These are phyloP conservation scores for Populus euphratica DNA, from an alignment of 345 rosid genomes.

Conservation along the genomic window DNA sequence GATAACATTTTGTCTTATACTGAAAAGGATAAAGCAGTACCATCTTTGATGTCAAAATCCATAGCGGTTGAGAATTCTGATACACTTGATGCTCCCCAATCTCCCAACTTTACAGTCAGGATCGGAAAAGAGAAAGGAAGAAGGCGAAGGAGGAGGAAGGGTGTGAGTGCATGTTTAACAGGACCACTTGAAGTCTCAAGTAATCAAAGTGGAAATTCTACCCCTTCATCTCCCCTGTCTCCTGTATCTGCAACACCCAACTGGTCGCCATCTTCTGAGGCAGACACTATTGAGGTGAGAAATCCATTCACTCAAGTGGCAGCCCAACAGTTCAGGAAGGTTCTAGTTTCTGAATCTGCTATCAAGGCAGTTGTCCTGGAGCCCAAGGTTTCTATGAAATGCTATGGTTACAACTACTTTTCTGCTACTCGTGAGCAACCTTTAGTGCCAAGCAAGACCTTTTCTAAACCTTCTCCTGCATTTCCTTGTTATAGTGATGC, in stretches of 20 bases:
- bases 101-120: constrained; percentile 50
- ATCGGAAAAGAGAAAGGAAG: constrained; percentile 63
- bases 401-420: constrained; percentile 6
- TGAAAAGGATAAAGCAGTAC: constrained; percentile 11
- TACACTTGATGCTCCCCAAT: constrained; percentile 37
- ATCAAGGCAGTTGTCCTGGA: constrained; percentile 13
- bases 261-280: constrained; percentile 35
- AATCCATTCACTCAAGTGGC: constrained; percentile 30
- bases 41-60: constrained; percentile 30
- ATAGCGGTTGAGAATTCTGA: constrained; percentile 22
- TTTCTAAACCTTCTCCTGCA: constrained; percentile 44
- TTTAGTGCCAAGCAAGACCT: constrained; percentile 22
- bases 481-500: constrained; percentile 37
- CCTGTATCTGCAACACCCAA: constrained; percentile 37
- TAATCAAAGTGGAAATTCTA: constrained; percentile 87
- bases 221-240: constrained; percentile 82
- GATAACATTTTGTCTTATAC: neutral
- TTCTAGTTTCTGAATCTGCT: constrained; percentile 27
- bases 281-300: constrained; percentile 24
- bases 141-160: constrained; percentile 74
- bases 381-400: constrained; percentile 21
- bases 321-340: constrained; percentile 16
- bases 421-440: constrained; percentile 21
- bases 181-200: constrained; percentile 65
- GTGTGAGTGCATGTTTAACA: constrained; percentile 32